phyloP scores from a whole-genome alignment of 768 basidiomycete genomes.

The Kwoniella dendrophila region DNA sequence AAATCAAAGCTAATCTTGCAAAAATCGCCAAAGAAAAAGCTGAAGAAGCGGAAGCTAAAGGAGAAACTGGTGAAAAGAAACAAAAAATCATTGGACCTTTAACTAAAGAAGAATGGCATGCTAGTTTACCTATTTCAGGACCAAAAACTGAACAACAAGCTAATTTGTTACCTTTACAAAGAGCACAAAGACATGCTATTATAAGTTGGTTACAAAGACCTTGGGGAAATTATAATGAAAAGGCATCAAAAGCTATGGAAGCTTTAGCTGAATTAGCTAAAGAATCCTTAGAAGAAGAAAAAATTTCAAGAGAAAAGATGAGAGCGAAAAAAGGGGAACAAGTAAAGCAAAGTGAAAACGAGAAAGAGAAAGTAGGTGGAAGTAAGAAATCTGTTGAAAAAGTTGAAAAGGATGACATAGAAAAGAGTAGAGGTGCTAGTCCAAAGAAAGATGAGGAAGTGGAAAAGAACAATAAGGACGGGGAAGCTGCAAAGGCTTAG shows the following conservation, averaged over 20 bases:
- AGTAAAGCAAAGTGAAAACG: no score
- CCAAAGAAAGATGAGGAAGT: no score
- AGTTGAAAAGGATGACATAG: no score
- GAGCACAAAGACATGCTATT: constrained; percentile 42
- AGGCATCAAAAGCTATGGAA: constrained; percentile 41
- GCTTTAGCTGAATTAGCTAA: constrained; percentile 30
- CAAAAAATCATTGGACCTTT: constrained; percentile 29
- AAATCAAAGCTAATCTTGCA: constrained; percentile 25
- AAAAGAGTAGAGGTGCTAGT: no score
- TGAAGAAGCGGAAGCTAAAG: not conserved
- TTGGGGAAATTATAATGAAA: constrained; percentile 41
- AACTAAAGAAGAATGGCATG: constrained; percentile 38
- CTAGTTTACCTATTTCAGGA: constrained; percentile 33
- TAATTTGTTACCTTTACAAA: constrained; percentile 33
- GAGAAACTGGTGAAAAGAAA: constrained; percentile 1
- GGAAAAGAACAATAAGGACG: no score
- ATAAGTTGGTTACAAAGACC: constrained; percentile 40
- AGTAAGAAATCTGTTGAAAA: no score
- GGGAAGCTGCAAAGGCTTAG: no score
- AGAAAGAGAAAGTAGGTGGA: no score
- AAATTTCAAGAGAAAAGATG: constrained; percentile 5
- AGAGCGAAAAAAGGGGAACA: constrained; percentile 13
- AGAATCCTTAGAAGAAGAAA: constrained; percentile 34
- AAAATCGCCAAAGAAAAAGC: constrained; percentile 9
- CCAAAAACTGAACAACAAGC: constrained; percentile 35